Base-by-base conservation (phyloP, 768 basidiomycete species). In the Lactarius psammicola region DNA sequence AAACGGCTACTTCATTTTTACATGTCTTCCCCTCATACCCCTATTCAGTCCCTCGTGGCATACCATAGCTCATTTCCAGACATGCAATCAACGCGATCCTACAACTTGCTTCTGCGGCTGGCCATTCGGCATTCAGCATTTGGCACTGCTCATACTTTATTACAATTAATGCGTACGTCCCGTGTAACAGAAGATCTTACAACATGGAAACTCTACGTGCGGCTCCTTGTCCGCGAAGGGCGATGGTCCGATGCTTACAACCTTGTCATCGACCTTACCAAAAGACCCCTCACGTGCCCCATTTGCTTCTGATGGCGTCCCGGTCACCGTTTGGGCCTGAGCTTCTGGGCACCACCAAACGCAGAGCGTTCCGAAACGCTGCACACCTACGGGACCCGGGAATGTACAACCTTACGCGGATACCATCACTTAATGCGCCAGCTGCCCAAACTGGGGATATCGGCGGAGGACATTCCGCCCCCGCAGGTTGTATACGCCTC, bases 281-380 rank as follows among this genome's bases (percentile, higher is more conserved):
- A 62, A 49, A 26, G 56, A 42, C 10, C 46, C 5, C n/a, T 15
- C 49, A 20, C 55, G 58, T n/a, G 54, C 64, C 15, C 63, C 46
- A 4, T 63, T 58, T 56, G 46, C n/a, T 58, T 53, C 57, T 23
- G 60, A 54, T 28, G 53, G 57, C n/a, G 34, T 64, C 28, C 83
- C 81, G 31, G 76, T 84, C 31, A 72, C 75, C 4, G 73, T 90
- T 59, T 89, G 87, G 88, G 64, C 84, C n/a, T 53, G 87, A 90
- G 67, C 83, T 90, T 68, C 82, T 85, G 69, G 78, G 79, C 56
- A 77, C 78, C 20, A 71, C 74, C 67, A 80, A 80, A 62, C 74
- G 76, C 59, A 76, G 78, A 55, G 78, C 75, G 6, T 68, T 74
- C 31, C 72, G 65, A 56, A 51, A 72, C 71, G 69, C 34, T 60